phyloP scores from a whole-genome alignment of 2,329 filamentous ascomycete genomes.

The Alternaria brassicae region DNA sequence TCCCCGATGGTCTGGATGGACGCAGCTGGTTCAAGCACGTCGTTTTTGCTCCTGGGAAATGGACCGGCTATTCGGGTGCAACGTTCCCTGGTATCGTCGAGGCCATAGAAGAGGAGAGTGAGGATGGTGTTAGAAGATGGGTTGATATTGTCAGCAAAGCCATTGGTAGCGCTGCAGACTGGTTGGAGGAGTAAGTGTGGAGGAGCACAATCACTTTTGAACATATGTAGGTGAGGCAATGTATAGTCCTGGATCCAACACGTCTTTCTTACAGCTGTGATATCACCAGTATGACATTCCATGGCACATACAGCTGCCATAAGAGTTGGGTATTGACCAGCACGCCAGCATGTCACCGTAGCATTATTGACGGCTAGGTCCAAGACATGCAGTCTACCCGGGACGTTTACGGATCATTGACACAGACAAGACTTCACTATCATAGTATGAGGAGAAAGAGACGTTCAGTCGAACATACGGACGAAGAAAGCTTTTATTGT shows the following conservation, averaged over 20 bases:
- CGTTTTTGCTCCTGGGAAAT: conserved; percentile 87
- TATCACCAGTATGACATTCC: too few relatives aligned
- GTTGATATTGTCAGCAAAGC: conserved; percentile 49
- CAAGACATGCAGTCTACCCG: background rate
- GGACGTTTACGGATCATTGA: background rate
- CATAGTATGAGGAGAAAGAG: background rate
- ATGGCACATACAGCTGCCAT: background rate
- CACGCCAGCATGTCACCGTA: background rate
- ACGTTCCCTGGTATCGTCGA: conserved; percentile 71
- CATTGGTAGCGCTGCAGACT: conserved; percentile 46
- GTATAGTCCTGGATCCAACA: background rate
- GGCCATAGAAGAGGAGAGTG: conserved; percentile 61
- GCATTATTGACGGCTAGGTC: background rate
- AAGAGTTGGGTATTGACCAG: background rate
- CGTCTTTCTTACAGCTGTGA: background rate
- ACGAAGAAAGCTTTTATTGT: background rate
- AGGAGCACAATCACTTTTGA: background rate
- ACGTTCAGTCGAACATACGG: background rate
- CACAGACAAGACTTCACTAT: background rate
- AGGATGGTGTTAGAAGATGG: conserved; percentile 51
- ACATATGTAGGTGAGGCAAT: background rate
- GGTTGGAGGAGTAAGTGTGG: conserved; percentile 31
- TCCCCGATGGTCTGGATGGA: conserved; percentile 76
- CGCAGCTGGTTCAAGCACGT: conserved; percentile 93
- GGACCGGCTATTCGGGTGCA: conserved; percentile 87